Base-by-base conservation (phyloP, 768 basidiomycete species). In the Boletus sensibilis region DNA sequence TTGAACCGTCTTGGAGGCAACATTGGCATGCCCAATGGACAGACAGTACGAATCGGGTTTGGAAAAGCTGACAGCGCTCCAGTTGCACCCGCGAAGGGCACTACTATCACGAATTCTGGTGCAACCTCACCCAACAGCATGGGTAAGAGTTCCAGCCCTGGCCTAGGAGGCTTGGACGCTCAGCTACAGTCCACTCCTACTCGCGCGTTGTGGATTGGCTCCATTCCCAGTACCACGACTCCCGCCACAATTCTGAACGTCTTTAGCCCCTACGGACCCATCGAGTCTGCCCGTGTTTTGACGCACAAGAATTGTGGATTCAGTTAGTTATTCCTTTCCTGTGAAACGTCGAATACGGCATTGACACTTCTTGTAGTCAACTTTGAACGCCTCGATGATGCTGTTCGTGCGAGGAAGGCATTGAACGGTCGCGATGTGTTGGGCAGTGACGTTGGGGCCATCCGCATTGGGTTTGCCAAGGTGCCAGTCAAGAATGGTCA, bases 51-150 rank as follows among this genome's bases (percentile, higher is more conserved):
- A 44, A 95, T 99, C 66, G 97, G 97, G 2, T 99, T 97, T 69
- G 97, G 96, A 25, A 99, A 98, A 71, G 94, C 94, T 2, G 95
- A 98, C 66, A 95, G 94, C 63, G 96, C 93, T 5, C 96, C 96
- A 31, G 86, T 92, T 39, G 90, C 93, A 9, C 90, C 93, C 16
- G 86, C 91, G 34, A 92, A 92, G 64, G 88, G 88, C 25, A 80
- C 81, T 25, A 75, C 77, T 38, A 77, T 85, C 14, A 80, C 82
- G 47, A 85, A 80, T 61, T 82, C 87, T 29, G 79, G 83, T 16
- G 79, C 87, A 14, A 82, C 87, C 2, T 86, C 88, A 0, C 84
- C 90, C 16, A 80, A 82, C 49, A 71, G 77, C 52, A 52, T 68
- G 70, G 58, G 71, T 58, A 86, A 88, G 68, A 78, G 75, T 44